phyloP scores from a whole-genome alignment of 1,139 yeast genomes.

The Saccharomycopsis hybrid region DNA sequence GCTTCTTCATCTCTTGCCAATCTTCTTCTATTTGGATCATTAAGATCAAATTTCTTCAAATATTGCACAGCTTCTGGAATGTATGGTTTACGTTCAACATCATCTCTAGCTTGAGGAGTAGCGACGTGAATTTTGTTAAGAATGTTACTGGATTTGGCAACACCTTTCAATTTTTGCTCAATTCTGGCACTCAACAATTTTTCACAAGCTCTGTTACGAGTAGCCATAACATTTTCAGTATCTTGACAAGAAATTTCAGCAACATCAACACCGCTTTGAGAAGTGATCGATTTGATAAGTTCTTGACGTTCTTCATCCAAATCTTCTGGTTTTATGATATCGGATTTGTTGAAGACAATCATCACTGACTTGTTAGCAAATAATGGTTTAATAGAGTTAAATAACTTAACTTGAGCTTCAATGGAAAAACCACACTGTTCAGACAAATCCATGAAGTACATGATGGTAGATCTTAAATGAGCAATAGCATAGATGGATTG shows the following conservation, averaged over 20 bases:
- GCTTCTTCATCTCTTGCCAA: slow-evolving; percentile 86
- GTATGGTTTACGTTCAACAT: slow-evolving; percentile 65
- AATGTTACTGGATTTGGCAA: slow-evolving; percentile 82
- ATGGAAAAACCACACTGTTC: slow-evolving; percentile 98
- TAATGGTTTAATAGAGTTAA: slow-evolving; percentile 93
- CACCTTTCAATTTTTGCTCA: slow-evolving; percentile 92
- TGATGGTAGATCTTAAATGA: slow-evolving; percentile 90
- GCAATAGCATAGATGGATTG: slow-evolving; percentile 98
- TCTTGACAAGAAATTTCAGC: slow-evolving; percentile 91
- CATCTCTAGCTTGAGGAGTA: slow-evolving; percentile 84
- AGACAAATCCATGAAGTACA: slow-evolving; percentile 95
- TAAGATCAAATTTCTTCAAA: slow-evolving; percentile 61
- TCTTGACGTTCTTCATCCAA: slow-evolving; percentile 71
- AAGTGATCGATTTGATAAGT: slow-evolving; percentile 54
- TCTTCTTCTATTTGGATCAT: slow-evolving; percentile 76
- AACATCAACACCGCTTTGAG: slow-evolving; percentile 78
- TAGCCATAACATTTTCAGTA: slow-evolving; percentile 93
- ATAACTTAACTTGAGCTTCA: slow-evolving; percentile 94
- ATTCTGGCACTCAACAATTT: slow-evolving; percentile 91
- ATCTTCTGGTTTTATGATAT: slow-evolving; percentile 80
- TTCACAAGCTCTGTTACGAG: slow-evolving; percentile 96
- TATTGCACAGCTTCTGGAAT: slow-evolving; percentile 70
- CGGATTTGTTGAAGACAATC: slow-evolving; percentile 93
- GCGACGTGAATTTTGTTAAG: slow-evolving; percentile 95
- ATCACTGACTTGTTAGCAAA: slow-evolving; percentile 95